phyloP scores from a whole-genome alignment of 306 rosid species.

The Cucumis cinereus region DNA sequence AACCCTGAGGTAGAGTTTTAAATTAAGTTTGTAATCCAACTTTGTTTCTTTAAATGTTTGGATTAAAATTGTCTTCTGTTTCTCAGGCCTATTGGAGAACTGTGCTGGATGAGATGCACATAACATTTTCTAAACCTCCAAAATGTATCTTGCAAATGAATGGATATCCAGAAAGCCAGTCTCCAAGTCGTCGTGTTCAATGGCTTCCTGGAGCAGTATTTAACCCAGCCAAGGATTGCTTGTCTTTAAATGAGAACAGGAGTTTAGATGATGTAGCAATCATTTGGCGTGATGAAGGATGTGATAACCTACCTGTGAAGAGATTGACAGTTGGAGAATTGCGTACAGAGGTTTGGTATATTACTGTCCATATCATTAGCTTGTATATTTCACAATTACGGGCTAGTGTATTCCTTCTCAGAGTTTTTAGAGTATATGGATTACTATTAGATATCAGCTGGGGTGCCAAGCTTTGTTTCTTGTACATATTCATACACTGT shows the following conservation, averaged over 20 bases:
- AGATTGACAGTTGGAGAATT: constrained; percentile 55
- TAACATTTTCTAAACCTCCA: constrained; percentile 55
- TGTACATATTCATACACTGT: neutral
- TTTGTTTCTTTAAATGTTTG: neutral
- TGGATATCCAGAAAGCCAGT: constrained; percentile 17
- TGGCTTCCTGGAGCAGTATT: constrained; percentile 85
- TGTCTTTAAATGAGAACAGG: constrained; percentile 37
- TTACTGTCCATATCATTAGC: neutral
- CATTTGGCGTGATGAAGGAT: constrained; percentile 75
- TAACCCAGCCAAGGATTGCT: constrained; percentile 75
- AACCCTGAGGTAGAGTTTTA: constrained; percentile 52
- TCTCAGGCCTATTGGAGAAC: constrained; percentile 73
- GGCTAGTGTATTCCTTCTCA: neutral
- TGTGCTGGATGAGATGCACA: constrained; percentile 51
- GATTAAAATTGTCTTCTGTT: neutral
- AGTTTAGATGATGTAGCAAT: constrained; percentile 48
- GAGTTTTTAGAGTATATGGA: neutral
- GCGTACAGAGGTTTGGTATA: constrained; percentile 77
- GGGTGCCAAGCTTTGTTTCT: neutral
- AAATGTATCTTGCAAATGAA: constrained; percentile 50
- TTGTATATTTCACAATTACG: neutral
- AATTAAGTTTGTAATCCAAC: neutral
- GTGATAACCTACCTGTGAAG: constrained; percentile 47
- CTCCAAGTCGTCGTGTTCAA: constrained; percentile 44
- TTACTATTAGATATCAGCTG: neutral